phyloP scores from a whole-genome alignment of 1,284 basidiomycete genomes.

The Apiotrichum laibachii region DNA sequence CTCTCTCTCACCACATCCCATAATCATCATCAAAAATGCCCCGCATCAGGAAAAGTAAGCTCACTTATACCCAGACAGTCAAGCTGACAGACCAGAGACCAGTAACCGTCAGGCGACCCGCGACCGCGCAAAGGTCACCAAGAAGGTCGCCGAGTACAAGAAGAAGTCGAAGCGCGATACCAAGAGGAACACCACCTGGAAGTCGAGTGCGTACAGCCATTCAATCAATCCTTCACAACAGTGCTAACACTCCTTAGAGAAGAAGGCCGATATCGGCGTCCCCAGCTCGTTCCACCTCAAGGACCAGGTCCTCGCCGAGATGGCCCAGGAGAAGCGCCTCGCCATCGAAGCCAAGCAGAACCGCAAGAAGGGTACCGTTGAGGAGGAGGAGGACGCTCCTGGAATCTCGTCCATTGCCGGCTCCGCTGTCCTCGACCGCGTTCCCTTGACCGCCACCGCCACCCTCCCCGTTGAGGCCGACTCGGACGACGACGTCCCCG shows the following conservation, averaged over 20 bases:
- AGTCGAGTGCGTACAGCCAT: constrained; percentile 68
- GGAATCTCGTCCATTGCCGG: constrained; percentile 34
- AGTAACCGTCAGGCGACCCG: constrained; percentile 72
- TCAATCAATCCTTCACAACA: not conserved
- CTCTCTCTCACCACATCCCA: constrained; percentile 6
- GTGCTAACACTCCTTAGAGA: constrained; percentile 55
- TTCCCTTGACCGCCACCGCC: constrained; percentile 17
- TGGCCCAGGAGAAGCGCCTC: constrained; percentile 70
- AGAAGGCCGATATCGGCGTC: constrained; percentile 87
- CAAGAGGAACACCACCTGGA: constrained; percentile 85
- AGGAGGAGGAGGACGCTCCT: constrained; percentile 45
- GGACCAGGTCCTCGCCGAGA: constrained; percentile 90
- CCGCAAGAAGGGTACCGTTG: constrained; percentile 24
- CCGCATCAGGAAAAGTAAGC: constrained; percentile 67
- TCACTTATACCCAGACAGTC: too few relatives aligned
- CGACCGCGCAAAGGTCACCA: constrained; percentile 71
- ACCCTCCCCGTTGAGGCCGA: constrained; percentile 10
- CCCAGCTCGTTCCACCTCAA: constrained; percentile 98
- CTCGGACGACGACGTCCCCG: constrained; percentile 54
- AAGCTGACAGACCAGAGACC: constrained; percentile 63
- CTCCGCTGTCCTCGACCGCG: constrained; percentile 26
- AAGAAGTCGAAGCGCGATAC: constrained; percentile 74
- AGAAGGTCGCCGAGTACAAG: constrained; percentile 73
- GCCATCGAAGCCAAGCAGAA: constrained; percentile 49
- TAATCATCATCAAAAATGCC: constrained; percentile 57